Conservation (phyloP, 1,284 basidiomycete species). For the Sutorius eximius region DNA sequence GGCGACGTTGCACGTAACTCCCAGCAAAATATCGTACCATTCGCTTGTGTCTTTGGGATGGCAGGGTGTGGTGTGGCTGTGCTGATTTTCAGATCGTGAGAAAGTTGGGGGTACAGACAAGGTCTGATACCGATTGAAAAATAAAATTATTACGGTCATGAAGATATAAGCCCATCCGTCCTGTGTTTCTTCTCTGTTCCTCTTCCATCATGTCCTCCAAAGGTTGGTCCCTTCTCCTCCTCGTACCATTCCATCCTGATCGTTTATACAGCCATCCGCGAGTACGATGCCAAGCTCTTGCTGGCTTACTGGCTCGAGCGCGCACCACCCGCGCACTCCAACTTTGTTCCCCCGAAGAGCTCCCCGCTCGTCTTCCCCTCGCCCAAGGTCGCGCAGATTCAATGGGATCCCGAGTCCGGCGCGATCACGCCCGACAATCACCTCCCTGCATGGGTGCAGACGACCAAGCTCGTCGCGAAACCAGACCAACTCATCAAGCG, state of each 20-base stretch:
- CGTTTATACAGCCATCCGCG: constrained; percentile 70
- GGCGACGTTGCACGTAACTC: background rate
- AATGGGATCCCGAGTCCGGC: constrained; percentile 84
- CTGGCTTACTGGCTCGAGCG: constrained; percentile 93
- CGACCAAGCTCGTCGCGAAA: constrained; percentile 87
- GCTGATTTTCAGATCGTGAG: constrained; percentile 29
- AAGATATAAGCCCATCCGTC: constrained; percentile 22
- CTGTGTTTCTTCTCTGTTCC: constrained; percentile 4
- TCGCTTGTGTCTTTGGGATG: background rate
- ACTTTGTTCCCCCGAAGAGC: constrained; percentile 40
- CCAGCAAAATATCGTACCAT: background rate
- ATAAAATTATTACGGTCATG: constrained; percentile 23
- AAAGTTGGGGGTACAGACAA: constrained; percentile 32
- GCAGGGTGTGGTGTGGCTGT: constrained; percentile 34
- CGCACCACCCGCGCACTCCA: constrained; percentile 62
- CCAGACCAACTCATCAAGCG: constrained; percentile 99
- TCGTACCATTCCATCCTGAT: constrained; percentile 1
- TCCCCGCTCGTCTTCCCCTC: constrained; percentile 67
- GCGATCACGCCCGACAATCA: constrained; percentile 77
- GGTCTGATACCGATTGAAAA: constrained; percentile 25
- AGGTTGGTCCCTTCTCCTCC: constrained; percentile 34
- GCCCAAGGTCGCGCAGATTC: constrained; percentile 77
- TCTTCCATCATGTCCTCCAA: constrained; percentile 49
- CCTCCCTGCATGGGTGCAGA: constrained; percentile 85
- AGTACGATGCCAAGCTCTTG: constrained; percentile 94